Evolutionary conservation across 2,329 filamentous ascomycete genomes (phyloP), one percentile per base, ranked within the genome.

Genomic region (Epichloe hybrida): DNA sequence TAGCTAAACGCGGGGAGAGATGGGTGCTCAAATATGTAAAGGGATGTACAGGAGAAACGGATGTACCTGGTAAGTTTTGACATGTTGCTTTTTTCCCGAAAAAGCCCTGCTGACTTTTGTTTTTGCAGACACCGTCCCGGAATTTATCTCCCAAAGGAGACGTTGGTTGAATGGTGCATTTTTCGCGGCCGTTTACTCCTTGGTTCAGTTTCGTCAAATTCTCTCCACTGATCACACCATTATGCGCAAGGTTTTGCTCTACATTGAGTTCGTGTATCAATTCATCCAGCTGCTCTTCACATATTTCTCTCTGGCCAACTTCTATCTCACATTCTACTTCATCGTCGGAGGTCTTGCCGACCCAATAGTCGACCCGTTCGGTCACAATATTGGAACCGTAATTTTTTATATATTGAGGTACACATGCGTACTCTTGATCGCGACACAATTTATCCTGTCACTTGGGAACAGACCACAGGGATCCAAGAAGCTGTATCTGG

Each of bases 21-120:
- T 98, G 93, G 93, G 89, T 98, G 56, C 71, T 98, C 69, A 96
- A 96, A 69, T 98, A 97, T 61, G 94, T 98, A 57, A 95, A 95
- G 73, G 85, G 84, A 57, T 95, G 93, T 55, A 95, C 87, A 45
- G 93, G 94, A 64, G 94, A 98, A 71, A 98, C 94, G 0, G 93
- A 98, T 73, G 93, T 98, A 50, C 93, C 90, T 63, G 88, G 87
- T 91, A 79, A 77, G 80, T 70, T 49, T 4, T 7, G 37, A 15
- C n/a, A 11, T 20, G 27, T n/a, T 48, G 1, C 17, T 40, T 35
- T 48, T 48, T 27, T 11, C 3, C n/a, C 27, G 40, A 46, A 15
- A 37, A 40, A 20, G 5, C 4, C 17, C 49, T 20, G 36, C 36
- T n/a, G 3, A 38, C n/a, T 8, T n/a, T 38, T 4, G 1, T 17